Percentiles rank a stretch among this genome's conserved stretches.
These are phyloP conservation scores for Teunomyces barrocoloradensis DNA, from an alignment of 805 yeast genomes.

Conservation along the genomic window DNA sequence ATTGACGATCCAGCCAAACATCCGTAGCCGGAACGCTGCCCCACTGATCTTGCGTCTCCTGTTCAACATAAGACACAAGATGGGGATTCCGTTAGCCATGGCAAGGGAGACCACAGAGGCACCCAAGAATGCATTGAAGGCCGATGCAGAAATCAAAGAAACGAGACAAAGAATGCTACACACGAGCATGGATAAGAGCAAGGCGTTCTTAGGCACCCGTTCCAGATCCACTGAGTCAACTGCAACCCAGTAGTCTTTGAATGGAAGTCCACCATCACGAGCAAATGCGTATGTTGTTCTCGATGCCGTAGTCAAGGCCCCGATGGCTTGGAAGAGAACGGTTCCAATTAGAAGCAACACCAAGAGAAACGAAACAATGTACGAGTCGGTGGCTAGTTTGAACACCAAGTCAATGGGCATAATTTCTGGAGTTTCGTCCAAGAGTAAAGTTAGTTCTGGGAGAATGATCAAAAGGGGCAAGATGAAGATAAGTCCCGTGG, in stretches of 20 bases:
- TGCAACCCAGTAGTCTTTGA: slow-evolving; percentile 58
- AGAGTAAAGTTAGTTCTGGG: slow-evolving; percentile 57
- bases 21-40: slow-evolving; percentile 61
- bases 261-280: slow-evolving; percentile 79
- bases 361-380: slow-evolving; percentile 64
- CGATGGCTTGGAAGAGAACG: slow-evolving; percentile 71
- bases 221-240: slow-evolving; percentile 57
- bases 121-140: slow-evolving; percentile 82
- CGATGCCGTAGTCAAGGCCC: slow-evolving; percentile 77
- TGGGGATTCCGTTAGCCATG: slow-evolving; percentile 75
- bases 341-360: slow-evolving; percentile 68
- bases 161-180: slow-evolving; percentile 60
- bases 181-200: slow-evolving; percentile 60
- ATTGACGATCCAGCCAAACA: slow-evolving; percentile 65
- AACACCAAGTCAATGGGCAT: slow-evolving; percentile 80
- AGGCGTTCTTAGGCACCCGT: slow-evolving; percentile 68
- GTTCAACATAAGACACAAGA: slow-evolving; percentile 57
- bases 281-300: slow-evolving; percentile 81
- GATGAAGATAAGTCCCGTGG: slow-evolving; percentile 71
- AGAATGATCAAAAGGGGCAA: slow-evolving; percentile 69
- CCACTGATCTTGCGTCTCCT: slow-evolving; percentile 62
- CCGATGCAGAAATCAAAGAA: slow-evolving; percentile 67
- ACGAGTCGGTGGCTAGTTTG: slow-evolving; percentile 66
- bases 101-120: slow-evolving; percentile 75
- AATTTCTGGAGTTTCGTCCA: slow-evolving; percentile 60